Conservation (phyloP, 139 green algal species). For the Asterochloris sp. region DNA sequence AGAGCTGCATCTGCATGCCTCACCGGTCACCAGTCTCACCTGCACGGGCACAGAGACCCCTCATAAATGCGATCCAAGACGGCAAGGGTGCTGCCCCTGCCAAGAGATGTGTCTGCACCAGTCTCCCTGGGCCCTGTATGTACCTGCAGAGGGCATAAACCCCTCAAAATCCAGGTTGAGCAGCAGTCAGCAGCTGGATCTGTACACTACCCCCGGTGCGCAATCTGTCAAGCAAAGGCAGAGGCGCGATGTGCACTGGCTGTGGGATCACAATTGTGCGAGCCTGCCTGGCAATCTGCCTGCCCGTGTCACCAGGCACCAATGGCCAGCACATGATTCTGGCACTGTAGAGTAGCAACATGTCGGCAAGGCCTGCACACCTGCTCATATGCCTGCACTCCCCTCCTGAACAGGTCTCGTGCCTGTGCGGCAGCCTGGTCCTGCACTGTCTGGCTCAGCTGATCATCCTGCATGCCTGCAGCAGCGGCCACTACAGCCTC, state of each 20-base stretch:
- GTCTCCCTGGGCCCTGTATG: neutral
- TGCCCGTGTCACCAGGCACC: too few relatives aligned
- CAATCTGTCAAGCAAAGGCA: too few relatives aligned
- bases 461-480: slow-evolving; percentile 27
- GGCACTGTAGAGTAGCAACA: neutral
- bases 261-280: too few relatives aligned
- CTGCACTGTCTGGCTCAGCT: slow-evolving; percentile 24
- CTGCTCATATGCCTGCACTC: slow-evolving; percentile 42
- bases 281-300: too few relatives aligned
- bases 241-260: neutral
- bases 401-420: slow-evolving; percentile 24
- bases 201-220: too few relatives aligned
- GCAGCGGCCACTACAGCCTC: slow-evolving; percentile 30
- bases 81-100: slow-evolving; percentile 45
- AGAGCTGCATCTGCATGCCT: too few relatives aligned
- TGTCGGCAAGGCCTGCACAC: slow-evolving; percentile 13
- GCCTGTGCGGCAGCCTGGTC: slow-evolving; percentile 19
- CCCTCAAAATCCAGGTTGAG: neutral
- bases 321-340: neutral
- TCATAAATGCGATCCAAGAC: slow-evolving; percentile 11
- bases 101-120: slow-evolving; percentile 39
- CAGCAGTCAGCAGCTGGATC: neutral
- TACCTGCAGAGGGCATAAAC: neutral
- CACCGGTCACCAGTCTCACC: too few relatives aligned
- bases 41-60: too few relatives aligned